These are phyloP conservation scores for Verruconis gallopava DNA, from an alignment of 2,329 filamentous ascomycete species.

Conservation along the genomic window DNA sequence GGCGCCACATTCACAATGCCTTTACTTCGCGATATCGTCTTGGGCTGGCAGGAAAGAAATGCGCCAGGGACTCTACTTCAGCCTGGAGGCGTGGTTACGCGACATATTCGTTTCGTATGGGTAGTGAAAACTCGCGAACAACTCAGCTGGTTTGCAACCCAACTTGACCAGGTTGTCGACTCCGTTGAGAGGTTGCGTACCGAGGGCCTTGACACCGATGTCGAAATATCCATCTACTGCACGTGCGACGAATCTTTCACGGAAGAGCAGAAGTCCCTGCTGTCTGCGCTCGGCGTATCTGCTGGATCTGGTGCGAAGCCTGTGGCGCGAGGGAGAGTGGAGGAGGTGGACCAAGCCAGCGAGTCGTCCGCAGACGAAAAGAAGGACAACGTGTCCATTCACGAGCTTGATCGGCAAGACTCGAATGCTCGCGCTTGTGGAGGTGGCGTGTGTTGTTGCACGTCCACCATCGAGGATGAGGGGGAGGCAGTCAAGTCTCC, in stretches of 20 bases:
- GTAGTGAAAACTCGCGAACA: slow-evolving; percentile 42
- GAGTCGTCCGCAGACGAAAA: slow-evolving; percentile 15
- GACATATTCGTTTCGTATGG: slow-evolving; percentile 44
- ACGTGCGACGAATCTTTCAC: slow-evolving; percentile 39
- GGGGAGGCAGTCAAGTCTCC: slow-evolving; percentile 11
- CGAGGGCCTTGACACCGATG: slow-evolving; percentile 26
- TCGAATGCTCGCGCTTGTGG: slow-evolving; percentile 15
- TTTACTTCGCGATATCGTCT: slow-evolving; percentile 41
- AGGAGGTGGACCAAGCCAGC: slow-evolving; percentile 12
- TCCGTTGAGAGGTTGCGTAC: slow-evolving; percentile 31
- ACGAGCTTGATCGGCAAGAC: not conserved
- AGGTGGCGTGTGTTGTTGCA: slow-evolving; percentile 36
- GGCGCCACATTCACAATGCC: slow-evolving; percentile 47
- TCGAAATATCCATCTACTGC: slow-evolving; percentile 42
- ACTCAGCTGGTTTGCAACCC: slow-evolving; percentile 38
- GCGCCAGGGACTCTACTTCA: slow-evolving; percentile 9
- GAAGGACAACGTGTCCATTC: slow-evolving; percentile 13
- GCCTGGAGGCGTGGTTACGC: slow-evolving; percentile 28
- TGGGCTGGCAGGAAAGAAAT: slow-evolving; percentile 28
- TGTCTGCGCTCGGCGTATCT: not conserved
- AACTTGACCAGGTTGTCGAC: slow-evolving; percentile 33
- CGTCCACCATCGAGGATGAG: slow-evolving; percentile 32
- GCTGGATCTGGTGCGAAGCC: not conserved
- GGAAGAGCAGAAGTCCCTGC: slow-evolving; percentile 22
- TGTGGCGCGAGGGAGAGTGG: slow-evolving; percentile 1